Evolutionary conservation across 1,139 yeast genomes (phyloP).

Genomic region (Suhomyces chickasaworum): DNA sequence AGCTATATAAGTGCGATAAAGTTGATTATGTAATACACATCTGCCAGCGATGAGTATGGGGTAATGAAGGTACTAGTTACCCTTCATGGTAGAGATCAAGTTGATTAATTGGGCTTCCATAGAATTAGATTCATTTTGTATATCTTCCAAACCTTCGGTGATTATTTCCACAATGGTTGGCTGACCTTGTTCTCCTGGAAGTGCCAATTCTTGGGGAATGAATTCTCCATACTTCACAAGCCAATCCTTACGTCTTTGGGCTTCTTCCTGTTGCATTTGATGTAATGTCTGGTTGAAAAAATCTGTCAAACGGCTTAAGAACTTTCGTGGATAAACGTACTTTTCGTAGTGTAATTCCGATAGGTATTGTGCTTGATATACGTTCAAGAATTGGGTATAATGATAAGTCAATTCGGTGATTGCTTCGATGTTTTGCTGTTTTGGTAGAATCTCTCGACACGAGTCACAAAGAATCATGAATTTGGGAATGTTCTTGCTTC

Average conservation of each 20-base stretch:
- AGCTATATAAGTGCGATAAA: not conserved
- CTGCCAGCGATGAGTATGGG: conserved; percentile 1
- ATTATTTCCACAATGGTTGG: conserved; percentile 46
- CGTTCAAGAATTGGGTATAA: conserved; percentile 37
- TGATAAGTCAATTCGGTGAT: conserved; percentile 38
- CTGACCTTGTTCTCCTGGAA: conserved; percentile 43
- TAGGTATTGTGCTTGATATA: conserved; percentile 41
- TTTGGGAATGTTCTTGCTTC: conserved; percentile 29
- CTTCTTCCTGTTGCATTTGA: conserved; percentile 38
- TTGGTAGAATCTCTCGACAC: conserved; percentile 22
- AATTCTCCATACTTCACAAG: conserved; percentile 42
- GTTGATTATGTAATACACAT: not conserved
- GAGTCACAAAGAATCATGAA: conserved; percentile 25
- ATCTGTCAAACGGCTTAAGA: conserved; percentile 32
- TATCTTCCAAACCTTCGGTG: conserved; percentile 45
- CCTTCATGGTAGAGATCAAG: conserved; percentile 18
- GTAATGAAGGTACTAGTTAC: not conserved
- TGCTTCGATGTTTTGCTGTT: conserved; percentile 29
- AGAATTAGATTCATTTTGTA: conserved; percentile 22
- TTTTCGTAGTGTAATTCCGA: conserved; percentile 45
- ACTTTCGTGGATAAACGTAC: conserved; percentile 42
- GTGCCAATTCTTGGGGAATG: conserved; percentile 43
- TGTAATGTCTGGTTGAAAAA: conserved; percentile 39
- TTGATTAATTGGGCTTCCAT: conserved; percentile 30
- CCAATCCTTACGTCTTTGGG: conserved; percentile 41